Percentiles rank a stretch among this genome's conserved stretches.
Evolutionary conservation across 768 basidiomycete genomes (phyloP).

Genomic region (Suillus subalutaceus): DNA sequence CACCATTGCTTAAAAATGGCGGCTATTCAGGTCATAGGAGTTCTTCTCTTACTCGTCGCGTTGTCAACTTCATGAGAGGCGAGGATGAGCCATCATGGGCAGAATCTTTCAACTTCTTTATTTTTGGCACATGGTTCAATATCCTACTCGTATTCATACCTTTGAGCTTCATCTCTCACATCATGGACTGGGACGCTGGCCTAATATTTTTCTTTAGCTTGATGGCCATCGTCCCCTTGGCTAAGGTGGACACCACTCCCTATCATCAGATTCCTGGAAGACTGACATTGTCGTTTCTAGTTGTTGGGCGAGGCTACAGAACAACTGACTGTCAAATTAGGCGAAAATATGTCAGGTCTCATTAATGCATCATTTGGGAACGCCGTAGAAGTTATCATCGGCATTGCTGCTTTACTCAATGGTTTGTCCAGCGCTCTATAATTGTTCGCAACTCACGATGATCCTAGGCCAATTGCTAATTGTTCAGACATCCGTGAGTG

Average conservation of each 20-base stretch:
- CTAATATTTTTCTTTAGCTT: constrained; percentile 76
- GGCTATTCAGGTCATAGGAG: constrained; percentile 18
- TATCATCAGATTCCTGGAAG: not conserved
- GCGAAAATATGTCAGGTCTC: constrained; percentile 84
- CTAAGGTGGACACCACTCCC: constrained; percentile 55
- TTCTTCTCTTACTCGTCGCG: constrained; percentile 29
- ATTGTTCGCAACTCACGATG: constrained; percentile 13
- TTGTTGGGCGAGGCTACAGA: constrained; percentile 83
- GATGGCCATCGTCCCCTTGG: constrained; percentile 84
- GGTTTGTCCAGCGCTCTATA: constrained; percentile 40
- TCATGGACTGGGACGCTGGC: constrained; percentile 73
- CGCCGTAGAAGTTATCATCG: constrained; percentile 89
- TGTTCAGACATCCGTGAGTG: constrained; percentile 84
- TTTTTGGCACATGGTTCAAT: constrained; percentile 73
- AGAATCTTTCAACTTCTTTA: constrained; percentile 58
- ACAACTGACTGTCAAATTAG: constrained; percentile 75
- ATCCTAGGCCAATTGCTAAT: constrained; percentile 74
- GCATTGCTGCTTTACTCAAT: constrained; percentile 80
- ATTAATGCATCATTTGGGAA: constrained; percentile 86
- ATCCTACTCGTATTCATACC: constrained; percentile 81
- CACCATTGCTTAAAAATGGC: constrained; percentile 52
- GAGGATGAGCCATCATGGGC: constrained; percentile 67
- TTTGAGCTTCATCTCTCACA: constrained; percentile 64
- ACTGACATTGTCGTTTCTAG: constrained; percentile 32
- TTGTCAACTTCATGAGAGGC: constrained; percentile 44